Conservation (phyloP, 2,329 filamentous ascomycete genomes). For the Hirsutella rhossiliensis region DNA sequence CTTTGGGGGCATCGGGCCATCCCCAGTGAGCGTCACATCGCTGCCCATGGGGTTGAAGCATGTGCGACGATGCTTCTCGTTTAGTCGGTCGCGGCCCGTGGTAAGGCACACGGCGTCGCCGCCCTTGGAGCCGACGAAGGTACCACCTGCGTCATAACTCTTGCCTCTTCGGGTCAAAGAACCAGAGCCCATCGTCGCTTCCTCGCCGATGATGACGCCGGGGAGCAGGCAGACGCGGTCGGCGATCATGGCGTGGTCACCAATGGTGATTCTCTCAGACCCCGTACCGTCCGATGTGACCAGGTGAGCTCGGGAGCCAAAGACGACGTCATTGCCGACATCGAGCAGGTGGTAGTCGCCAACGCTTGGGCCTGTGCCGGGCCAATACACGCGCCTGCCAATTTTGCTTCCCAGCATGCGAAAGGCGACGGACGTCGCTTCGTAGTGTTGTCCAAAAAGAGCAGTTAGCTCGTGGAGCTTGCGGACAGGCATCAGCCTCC, state of each 20-base stretch:
- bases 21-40: conserved; percentile 9
- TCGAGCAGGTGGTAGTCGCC: conserved; percentile 43
- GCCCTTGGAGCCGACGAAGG: conserved; percentile 39
- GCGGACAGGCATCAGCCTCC: conserved; percentile 28
- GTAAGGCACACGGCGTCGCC: conserved; percentile 34
- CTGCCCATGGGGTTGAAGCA: conserved; percentile 8
- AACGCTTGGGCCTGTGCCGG: conserved; percentile 39
- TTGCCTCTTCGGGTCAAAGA: conserved; percentile 34
- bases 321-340: conserved; percentile 46
- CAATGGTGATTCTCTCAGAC: conserved; percentile 32
- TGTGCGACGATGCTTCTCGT: conserved; percentile 2
- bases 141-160: conserved; percentile 29
- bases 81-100: conserved; percentile 4
- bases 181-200: conserved; percentile 40
- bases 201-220: conserved; percentile 34
- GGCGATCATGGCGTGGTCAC: conserved; percentile 41
- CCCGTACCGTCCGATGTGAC: conserved; percentile 39
- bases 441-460: conserved; percentile 43
- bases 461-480: conserved; percentile 34
- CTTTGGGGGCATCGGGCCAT: conserved; percentile 2
- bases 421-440: conserved; percentile 37
- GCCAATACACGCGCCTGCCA: conserved; percentile 44
- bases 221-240: conserved; percentile 41
- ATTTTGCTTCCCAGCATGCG: conserved; percentile 38
- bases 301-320: conserved; percentile 41